These are phyloP conservation scores for Metschnikowia bowlesiae DNA, from an alignment of 805 yeast genomes.

Conservation along the genomic window DNA sequence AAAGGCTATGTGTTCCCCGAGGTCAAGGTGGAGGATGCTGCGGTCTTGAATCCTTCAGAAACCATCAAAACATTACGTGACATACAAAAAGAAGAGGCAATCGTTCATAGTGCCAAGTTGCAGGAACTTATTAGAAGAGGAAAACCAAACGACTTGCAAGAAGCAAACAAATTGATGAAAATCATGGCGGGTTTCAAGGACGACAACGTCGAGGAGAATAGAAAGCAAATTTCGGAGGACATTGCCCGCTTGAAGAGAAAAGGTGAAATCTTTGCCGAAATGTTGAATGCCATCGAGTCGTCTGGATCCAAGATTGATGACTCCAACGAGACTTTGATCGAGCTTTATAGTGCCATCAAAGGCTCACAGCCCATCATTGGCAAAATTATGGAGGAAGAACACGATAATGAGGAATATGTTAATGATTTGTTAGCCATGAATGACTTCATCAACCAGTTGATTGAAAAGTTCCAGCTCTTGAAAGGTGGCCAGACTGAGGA, in stretches of 20 bases:
- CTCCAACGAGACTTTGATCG: slow-evolving; percentile 69
- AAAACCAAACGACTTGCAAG: slow-evolving; percentile 89
- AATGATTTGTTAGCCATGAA: slow-evolving; percentile 62
- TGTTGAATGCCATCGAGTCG: slow-evolving; percentile 55
- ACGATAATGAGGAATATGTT: slow-evolving; percentile 50
- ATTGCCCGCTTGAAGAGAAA: slow-evolving; percentile 79
- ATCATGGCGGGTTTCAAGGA: slow-evolving; percentile 97
- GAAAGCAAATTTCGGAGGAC: slow-evolving; percentile 77
- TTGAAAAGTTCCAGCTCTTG: slow-evolving; percentile 62
- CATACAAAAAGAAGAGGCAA: slow-evolving; percentile 84
- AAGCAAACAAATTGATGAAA: slow-evolving; percentile 95
- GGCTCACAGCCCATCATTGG: slow-evolving; percentile 83
- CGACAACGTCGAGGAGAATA: slow-evolving; percentile 69
- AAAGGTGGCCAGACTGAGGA: slow-evolving; percentile 57
- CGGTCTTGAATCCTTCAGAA: slow-evolving; percentile 88
- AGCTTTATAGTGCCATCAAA: slow-evolving; percentile 72
- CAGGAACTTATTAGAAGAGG: slow-evolving; percentile 96
- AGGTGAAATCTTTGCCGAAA: slow-evolving; percentile 81
- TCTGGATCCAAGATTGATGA: slow-evolving; percentile 39
- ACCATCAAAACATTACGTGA: slow-evolving; percentile 84
- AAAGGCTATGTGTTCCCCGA: slow-evolving; percentile 95
- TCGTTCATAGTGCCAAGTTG: slow-evolving; percentile 90
- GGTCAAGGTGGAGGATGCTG: slow-evolving; percentile 82
- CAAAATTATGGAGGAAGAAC: slow-evolving; percentile 79
- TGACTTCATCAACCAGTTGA: slow-evolving; percentile 67